Evolutionary conservation across 805 yeast genomes (phyloP).

Genomic region (Yarrowia osloensis): DNA sequence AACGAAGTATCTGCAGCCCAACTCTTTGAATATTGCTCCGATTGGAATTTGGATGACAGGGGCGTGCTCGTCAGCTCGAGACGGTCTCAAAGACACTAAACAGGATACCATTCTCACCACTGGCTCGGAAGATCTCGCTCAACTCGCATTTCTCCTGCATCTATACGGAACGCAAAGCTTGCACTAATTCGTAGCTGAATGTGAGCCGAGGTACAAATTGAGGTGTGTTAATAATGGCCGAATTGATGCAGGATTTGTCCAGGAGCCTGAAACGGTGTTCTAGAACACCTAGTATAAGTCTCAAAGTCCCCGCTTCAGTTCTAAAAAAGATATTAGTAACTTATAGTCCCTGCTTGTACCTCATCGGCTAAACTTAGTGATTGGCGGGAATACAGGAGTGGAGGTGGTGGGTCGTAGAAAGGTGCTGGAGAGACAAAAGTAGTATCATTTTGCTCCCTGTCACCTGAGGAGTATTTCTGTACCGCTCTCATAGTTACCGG

Average conservation of each 20-base stretch:
- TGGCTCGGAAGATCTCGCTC: too few relatives aligned
- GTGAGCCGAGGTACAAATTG: not conserved
- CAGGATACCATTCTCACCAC: too few relatives aligned
- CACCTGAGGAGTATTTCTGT: too few relatives aligned
- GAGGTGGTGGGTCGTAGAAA: too few relatives aligned
- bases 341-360: too few relatives aligned
- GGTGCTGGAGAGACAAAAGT: not conserved
- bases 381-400: not conserved
- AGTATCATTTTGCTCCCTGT: not conserved
- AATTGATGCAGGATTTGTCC: too few relatives aligned
- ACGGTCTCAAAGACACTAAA: not conserved
- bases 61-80: too few relatives aligned
- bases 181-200: not conserved
- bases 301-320: not conserved
- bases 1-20: too few relatives aligned
- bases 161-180: not conserved
- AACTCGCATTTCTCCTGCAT: not conserved
- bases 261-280: too few relatives aligned
- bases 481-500: too few relatives aligned
- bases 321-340: not conserved
- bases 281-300: too few relatives aligned
- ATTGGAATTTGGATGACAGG: not conserved
- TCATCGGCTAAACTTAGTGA: not conserved
- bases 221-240: too few relatives aligned
- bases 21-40: not conserved